Evolutionary conservation across 371 early-diverging fungal species (phyloP), one percentile per base, ranked within the genome.

Genomic region (Mucor sp.): DNA sequence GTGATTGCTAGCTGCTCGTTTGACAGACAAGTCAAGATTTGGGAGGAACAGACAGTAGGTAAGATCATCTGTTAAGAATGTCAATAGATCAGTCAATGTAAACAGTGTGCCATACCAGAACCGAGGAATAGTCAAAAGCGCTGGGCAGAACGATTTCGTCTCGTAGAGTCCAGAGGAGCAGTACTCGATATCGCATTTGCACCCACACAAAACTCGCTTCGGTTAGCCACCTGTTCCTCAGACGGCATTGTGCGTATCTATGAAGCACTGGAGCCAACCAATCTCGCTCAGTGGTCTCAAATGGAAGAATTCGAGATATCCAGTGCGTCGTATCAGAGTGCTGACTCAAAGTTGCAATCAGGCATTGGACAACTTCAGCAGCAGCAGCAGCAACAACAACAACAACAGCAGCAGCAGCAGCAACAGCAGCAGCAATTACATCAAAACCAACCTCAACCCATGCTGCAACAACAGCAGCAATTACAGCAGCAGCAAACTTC

Each of bases 191-290:
- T 97, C 17, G 93, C 90, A 65, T 97, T 97, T 85, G 90, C 95
- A 23, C 98, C 97, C 12, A 82, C 84, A 57, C 88, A 89, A 67
- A 74, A 87, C 32, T 92, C 93, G 2, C 75, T 94, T 37, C 86
- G 93, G 71, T 75, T 96, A 66, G 98, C 98, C 1, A 85, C 94
- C 1, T 86, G 85, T 48, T 90, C 94, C 15, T 88, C 95, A 0
- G 97, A 98, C 80, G 97, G 97, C 21, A 82, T 85, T 43, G 87
- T 97, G 35, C 85, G 95, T 62, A 91, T 98, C 60, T 97, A 96
- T 71, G 95, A 97, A 77, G 94, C 95, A 1, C 77, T 90, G 68
- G 95, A 96, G 60, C 89, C 91, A 1, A 86, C 91, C 11, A 93
- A 93, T 59, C 71, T 96, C 25, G 75, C 85, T 9, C 86, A 90